phyloP scores from a whole-genome alignment of 108 stramenopile genomes.

The Skeletonema menzelii region DNA sequence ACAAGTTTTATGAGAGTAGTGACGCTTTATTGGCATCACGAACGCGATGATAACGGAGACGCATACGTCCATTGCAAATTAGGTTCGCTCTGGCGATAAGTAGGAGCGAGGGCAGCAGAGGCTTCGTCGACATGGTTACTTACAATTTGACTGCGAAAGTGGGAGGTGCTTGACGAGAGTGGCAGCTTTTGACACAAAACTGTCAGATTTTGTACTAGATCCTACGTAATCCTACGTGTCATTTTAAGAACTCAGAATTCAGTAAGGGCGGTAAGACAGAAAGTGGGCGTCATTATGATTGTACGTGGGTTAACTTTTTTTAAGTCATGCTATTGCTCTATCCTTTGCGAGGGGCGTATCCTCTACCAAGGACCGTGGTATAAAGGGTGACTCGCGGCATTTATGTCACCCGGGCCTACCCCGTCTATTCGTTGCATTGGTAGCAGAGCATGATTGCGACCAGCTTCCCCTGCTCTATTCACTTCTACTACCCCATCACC shows the following conservation, averaged over 20 bases:
- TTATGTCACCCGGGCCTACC: conserved; percentile 20
- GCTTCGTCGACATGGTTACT: background rate
- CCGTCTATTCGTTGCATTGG: conserved; percentile 5
- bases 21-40: too few relatives aligned
- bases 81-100: too few relatives aligned
- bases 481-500: background rate
- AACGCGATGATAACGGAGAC: too few relatives aligned
- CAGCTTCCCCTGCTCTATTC: background rate
- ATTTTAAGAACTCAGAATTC: background rate
- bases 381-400: conserved; percentile 23
- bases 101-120: background rate
- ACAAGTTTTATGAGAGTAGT: background rate
- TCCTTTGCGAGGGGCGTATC: background rate
- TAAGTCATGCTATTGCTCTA: too few relatives aligned
- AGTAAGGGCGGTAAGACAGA: background rate
- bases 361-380: conserved; percentile 27
- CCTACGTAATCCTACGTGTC: background rate
- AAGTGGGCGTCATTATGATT: background rate
- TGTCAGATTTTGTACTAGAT: background rate
- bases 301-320: background rate
- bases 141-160: background rate
- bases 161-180: background rate
- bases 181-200: background rate
- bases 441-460: background rate
- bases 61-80: too few relatives aligned